Evolutionary conservation across 1,139 yeast genomes (phyloP).

Genomic region (Zygoascus sp.): DNA sequence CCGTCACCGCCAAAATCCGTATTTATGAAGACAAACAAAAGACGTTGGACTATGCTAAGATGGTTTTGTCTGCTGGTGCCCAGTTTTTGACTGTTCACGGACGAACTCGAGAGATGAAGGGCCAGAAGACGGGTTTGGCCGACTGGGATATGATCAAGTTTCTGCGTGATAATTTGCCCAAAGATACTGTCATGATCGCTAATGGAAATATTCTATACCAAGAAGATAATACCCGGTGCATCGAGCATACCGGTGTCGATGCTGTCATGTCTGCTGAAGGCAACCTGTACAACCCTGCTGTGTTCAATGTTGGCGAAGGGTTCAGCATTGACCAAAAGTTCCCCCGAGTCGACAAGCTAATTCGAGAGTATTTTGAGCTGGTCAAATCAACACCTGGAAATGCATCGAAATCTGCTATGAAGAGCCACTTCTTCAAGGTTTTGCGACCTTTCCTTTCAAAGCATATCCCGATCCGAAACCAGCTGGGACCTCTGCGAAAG

Average conservation of each 20-base stretch:
- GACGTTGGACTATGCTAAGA: conserved; percentile 78
- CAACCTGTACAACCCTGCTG: conserved; percentile 87
- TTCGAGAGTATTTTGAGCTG: conserved; percentile 85
- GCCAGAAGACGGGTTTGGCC: conserved; percentile 91
- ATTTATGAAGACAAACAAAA: conserved; percentile 83
- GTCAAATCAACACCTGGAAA: conserved; percentile 61
- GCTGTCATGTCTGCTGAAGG: conserved; percentile 99
- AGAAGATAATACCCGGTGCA: conserved; percentile 68
- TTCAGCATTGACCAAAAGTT: conserved; percentile 58
- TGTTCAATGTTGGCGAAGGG: conserved; percentile 43
- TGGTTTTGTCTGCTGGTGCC: conserved; percentile 94
- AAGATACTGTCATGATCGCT: conserved; percentile 82
- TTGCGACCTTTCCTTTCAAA: conserved; percentile 70
- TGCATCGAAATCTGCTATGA: conserved; percentile 81
- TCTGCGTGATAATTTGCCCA: conserved; percentile 73
- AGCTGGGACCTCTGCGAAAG: conserved; percentile 54
- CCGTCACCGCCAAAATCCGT: conserved; percentile 94
- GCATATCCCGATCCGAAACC: conserved; percentile 73
- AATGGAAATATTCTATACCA: conserved; percentile 90
- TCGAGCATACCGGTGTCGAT: conserved; percentile 62
- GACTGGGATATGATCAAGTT: conserved; percentile 81
- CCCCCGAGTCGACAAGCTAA: conserved; percentile 78
- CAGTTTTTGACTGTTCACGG: conserved; percentile 95
- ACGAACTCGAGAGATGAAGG: conserved; percentile 94
- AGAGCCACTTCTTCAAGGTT: conserved; percentile 86